A percentile compares a stretch with the other conserved stretches of the same genome.
phyloP scores from a whole-genome alignment of 1,284 basidiomycete genomes.

The Malassezia furfur region DNA sequence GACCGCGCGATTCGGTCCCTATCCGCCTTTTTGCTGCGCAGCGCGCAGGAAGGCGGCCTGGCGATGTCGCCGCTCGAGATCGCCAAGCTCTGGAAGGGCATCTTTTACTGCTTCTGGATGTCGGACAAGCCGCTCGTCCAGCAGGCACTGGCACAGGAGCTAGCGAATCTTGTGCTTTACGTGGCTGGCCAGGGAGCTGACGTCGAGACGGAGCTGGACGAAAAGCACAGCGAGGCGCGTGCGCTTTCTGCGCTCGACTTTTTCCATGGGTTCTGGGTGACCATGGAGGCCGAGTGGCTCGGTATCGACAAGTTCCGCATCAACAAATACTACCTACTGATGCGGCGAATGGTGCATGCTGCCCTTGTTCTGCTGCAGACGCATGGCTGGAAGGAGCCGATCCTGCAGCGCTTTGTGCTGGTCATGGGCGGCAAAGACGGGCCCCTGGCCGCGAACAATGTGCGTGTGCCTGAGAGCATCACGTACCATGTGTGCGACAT shows the following conservation, averaged over 20 bases:
- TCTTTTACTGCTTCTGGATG: constrained; percentile 99
- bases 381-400: constrained; percentile 59
- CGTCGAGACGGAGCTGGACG: background rate
- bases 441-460: constrained; percentile 51
- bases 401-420: constrained; percentile 11
- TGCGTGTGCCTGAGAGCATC: constrained; percentile 62
- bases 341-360: constrained; percentile 75
- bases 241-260: constrained; percentile 17
- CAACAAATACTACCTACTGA: constrained; percentile 93
- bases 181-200: constrained; percentile 2
- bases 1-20: constrained; percentile 77
- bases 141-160: constrained; percentile 74
- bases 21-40: constrained; percentile 54
- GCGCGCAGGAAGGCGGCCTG: constrained; percentile 28
- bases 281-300: constrained; percentile 52
- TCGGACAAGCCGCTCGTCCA: constrained; percentile 95
- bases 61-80: constrained; percentile 62
- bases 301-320: constrained; percentile 24
- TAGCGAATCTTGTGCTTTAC: constrained; percentile 61
- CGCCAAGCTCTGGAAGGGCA: constrained; percentile 89
- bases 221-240: background rate
- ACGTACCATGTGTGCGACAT: constrained; percentile 73
- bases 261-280: constrained; percentile 46
- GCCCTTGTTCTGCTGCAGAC: constrained; percentile 70
- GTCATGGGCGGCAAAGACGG: constrained; percentile 22